These are phyloP conservation scores for Lumnitzera littorea DNA, from an alignment of 345 rosid species.

Conservation along the genomic window DNA sequence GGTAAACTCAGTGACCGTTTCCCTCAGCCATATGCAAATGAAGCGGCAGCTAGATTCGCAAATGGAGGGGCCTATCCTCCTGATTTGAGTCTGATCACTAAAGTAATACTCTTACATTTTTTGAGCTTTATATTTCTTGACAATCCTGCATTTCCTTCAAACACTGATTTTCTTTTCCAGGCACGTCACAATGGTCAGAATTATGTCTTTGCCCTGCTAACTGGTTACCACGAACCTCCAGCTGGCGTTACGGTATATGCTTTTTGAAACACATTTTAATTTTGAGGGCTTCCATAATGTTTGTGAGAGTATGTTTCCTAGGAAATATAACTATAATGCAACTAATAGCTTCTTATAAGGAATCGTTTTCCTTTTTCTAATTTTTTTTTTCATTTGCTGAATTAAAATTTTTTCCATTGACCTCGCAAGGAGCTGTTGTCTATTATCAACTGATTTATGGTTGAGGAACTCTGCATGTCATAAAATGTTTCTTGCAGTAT, in stretches of 20 bases:
- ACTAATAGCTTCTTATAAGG: no score
- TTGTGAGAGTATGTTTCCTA: no score
- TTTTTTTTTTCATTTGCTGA: no score
- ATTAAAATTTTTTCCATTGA: no score
- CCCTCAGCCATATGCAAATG: slow-evolving; percentile 88
- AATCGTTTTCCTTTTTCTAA: no score
- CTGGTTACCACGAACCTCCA: slow-evolving; percentile 99
- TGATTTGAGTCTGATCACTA: slow-evolving; percentile 96
- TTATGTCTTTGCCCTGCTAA: slow-evolving; percentile 90
- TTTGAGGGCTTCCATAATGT: no score
- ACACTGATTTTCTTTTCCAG: slow-evolving; percentile 30
- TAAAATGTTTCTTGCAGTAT: no score
- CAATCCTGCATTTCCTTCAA: neutral
- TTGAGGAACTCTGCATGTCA: no score
- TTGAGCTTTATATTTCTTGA: neutral
- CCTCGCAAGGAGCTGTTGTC: no score
- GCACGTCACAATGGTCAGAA: slow-evolving; percentile 99
- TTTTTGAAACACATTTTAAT: no score
- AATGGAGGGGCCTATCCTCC: slow-evolving; percentile 99
- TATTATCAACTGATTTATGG: no score
- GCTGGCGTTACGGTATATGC: slow-evolving; percentile 69
- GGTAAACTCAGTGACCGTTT: slow-evolving; percentile 97
- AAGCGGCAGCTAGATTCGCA: slow-evolving; percentile 96
- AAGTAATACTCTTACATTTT: slow-evolving; percentile 35
- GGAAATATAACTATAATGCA: no score